Conservation (phyloP, 108 stramenopile species). For the Aurantiochytrium sp. region DNA sequence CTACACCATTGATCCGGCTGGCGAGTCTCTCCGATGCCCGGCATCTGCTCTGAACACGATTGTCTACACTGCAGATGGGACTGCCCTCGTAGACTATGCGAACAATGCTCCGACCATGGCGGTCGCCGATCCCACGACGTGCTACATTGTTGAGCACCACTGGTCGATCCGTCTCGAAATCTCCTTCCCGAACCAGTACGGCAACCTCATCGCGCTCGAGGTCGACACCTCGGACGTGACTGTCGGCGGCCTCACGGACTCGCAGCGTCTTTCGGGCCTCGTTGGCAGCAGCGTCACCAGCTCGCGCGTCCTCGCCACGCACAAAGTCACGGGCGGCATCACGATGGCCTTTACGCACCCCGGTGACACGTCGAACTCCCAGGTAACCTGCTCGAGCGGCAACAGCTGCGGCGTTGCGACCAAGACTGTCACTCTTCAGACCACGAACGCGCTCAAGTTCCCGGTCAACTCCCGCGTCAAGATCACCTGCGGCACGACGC, state of each 20-base stretch:
- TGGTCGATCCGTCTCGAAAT: neutral
- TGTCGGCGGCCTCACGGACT: neutral
- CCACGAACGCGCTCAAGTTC: neutral
- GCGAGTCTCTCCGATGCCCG: neutral
- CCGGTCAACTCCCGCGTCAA: neutral
- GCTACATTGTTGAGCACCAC: neutral
- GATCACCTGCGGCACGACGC: neutral
- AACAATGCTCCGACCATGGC: neutral
- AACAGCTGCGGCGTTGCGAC: neutral
- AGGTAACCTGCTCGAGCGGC: neutral
- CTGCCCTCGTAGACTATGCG: neutral
- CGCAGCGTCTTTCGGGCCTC: neutral
- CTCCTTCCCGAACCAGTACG: neutral
- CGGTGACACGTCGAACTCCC: neutral
- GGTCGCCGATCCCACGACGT: neutral
- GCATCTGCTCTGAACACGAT: neutral
- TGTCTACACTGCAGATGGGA: neutral
- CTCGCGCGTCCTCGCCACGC: neutral
- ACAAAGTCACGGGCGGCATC: neutral
- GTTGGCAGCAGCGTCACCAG: neutral
- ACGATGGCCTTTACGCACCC: neutral
- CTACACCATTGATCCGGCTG: neutral
- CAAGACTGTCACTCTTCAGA: neutral
- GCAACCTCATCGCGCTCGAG: neutral
- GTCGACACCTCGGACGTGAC: neutral